Evolutionary conservation across 805 yeast species (phyloP), one percentile per base, ranked within the genome.

Genomic region (Candida parachauliodes): DNA sequence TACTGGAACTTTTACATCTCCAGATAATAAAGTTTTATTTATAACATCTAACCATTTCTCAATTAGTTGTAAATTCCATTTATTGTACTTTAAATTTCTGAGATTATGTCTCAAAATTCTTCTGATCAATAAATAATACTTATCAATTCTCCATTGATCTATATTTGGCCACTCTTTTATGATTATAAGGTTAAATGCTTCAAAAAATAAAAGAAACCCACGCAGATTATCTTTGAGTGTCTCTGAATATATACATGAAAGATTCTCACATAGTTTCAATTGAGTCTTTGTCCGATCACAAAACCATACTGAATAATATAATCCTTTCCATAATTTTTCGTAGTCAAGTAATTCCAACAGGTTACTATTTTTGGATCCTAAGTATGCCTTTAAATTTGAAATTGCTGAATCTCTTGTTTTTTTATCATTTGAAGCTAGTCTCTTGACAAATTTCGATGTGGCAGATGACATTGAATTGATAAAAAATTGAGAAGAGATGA

Each of bases 281-380:
- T 93, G 98, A 17, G 95, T 93, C 50, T 83, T 72, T 19, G 96
- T 95, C 54, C 89, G 77, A 59, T 93, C 98, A 55, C 94, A 77
- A 65, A 83, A 88, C 98, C 98, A 93, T 95, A 93, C 87, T 8
- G 95, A 77, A 55, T 72, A 93, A 61, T 83, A 93, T 28, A 93
- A 70, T n/a, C 98, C 98, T 62, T 86, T 88, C 97, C 98, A 93
- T 42, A 93, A 66, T 57, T 91, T 89, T 48, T 84, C 84, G 45
- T 79, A 68, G 37, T 88, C 93, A 27, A 74, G 52, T 32, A 55
- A 62, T 5, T 69, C 52, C 27, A 79, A 59, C 49, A 42, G 60
- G 21, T 69, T 56, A 19, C 71, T 62, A 2, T 57, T 35, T 32
- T 59, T 60, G 15, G 66, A 55, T 16, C 72, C 55, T 32, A 88